Base-by-base conservation (phyloP, 495 filamentous ascomycete genomes). In the Lentithecium fluviatile region DNA sequence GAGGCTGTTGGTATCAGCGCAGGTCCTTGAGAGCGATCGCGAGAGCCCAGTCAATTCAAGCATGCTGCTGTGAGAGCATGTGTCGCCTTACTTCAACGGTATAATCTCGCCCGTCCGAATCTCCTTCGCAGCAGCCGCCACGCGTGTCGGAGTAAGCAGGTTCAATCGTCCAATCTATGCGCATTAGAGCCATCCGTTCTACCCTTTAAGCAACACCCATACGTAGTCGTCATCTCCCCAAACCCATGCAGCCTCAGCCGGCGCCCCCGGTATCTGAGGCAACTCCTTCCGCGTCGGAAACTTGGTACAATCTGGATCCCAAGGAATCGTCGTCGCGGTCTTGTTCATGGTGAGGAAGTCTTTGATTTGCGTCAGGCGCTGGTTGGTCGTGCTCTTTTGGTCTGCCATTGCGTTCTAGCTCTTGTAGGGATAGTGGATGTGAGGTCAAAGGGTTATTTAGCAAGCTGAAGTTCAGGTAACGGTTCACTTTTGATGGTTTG, bases 171-270 rank as follows among this genome's bases (percentile, higher is more conserved):
- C 83, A 26, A 66, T 50, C 64, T 66, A 49, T 48, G 42, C 10
- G 34, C 8, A n/a, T 3, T 32, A 4, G 4, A 32, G 29, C 29
- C 3, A 32, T 32, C 3, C 29, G 29, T 10, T 24, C 12, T 5
- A 12, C 2, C 12, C 6, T 21, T 2, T 15, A 52, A 6, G 6
- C 6, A 29, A 17, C 2, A 19, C 17, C 43, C 51, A 10, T 6
- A 66, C 64, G 32, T 66, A 71, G 64, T 86, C 85, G 69, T 84
- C 73, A 32, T 78, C 71, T 5, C 85, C 83, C 84, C 84, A 87
- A 21, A 86, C 80, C 83, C 83, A 87, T 34, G 83, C 83, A 13
- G 83, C 81, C 17, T 59, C 69, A 36, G 60, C 23, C 0, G 71
- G 71, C 2, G 67, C 69, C 8, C 65, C 65, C n/a, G 64, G 43